Evolutionary conservation across 2,329 filamentous ascomycete genomes (phyloP).

Genomic region (Arthroderma uncinatum): DNA sequence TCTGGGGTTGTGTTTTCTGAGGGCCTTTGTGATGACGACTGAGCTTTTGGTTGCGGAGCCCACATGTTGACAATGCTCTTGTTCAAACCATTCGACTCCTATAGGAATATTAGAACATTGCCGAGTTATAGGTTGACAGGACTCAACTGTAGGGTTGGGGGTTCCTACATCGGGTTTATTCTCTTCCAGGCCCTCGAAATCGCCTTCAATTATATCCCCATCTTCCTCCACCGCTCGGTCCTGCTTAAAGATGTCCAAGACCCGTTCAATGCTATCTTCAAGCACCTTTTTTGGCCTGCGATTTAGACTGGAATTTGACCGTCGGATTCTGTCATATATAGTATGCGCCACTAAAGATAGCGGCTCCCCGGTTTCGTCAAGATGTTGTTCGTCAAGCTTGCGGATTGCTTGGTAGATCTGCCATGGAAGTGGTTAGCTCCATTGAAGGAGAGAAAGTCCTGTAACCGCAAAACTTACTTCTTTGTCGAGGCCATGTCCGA

Average conservation of each 20-base stretch:
- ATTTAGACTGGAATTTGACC: conserved; percentile 76
- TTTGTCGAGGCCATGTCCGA: conserved; percentile 50
- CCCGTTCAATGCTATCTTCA: conserved; percentile 75
- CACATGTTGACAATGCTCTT: conserved; percentile 52
- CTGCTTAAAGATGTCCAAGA: conserved; percentile 58
- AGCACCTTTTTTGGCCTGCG: conserved; percentile 69
- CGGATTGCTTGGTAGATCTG: conserved; percentile 66
- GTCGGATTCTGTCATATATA: conserved; percentile 70
- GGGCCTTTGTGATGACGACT: conserved; percentile 19
- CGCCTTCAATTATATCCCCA: conserved; percentile 39
- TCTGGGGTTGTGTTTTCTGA: conserved; percentile 20
- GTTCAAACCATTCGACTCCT: conserved; percentile 54
- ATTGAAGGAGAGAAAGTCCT: background rate
- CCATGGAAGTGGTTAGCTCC: conserved; percentile 6
- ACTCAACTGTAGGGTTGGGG: too few species aligned
- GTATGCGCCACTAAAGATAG: conserved; percentile 45
- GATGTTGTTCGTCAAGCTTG: conserved; percentile 60
- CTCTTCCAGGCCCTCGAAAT: conserved; percentile 41
- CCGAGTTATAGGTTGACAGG: conserved; percentile 10
- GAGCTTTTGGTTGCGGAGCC: conserved; percentile 33
- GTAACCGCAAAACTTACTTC: conserved; percentile 37
- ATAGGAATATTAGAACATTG: conserved; percentile 8
- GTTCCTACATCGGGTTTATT: conserved; percentile 23
- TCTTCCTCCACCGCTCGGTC: conserved; percentile 50
- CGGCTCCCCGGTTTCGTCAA: conserved; percentile 38